Percentiles rank a stretch among this genome's conserved stretches.
Evolutionary conservation across 345 rosid genomes (phyloP).

Genomic region (Pistacia integerrima): DNA sequence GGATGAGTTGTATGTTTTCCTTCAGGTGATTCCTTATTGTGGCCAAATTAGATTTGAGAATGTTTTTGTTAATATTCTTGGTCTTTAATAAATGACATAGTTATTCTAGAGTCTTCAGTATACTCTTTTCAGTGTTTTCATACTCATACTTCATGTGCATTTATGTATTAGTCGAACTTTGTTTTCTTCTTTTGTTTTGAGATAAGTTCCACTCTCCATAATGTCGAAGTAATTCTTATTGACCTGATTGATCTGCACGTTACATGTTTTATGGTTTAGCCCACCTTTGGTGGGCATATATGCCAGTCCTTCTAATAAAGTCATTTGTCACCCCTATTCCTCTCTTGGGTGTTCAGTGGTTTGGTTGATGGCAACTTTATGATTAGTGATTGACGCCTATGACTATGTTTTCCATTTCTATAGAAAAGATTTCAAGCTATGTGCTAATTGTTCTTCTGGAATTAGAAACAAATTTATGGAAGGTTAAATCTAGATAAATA

Average conservation of each 20-base stretch:
- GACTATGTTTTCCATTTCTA: neutral
- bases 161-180: neutral
- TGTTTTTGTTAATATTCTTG: neutral
- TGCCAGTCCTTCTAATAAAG: neutral
- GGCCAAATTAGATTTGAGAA: constrained; percentile 9
- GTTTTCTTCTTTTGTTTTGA: neutral
- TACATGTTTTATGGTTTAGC: neutral
- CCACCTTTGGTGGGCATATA: neutral
- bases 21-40: constrained; percentile 54
- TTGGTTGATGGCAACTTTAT: neutral
- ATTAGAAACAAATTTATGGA: neutral
- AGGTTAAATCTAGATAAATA: neutral
- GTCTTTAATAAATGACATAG: neutral
- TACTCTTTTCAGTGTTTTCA: neutral
- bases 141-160: neutral
- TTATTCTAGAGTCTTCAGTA: neutral
- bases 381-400: neutral
- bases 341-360: too few species aligned
- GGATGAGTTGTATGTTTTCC: constrained; percentile 60
- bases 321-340: neutral
- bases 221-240: neutral
- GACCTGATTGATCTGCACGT: neutral
- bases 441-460: neutral
- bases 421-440: neutral
- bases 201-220: neutral